A percentile compares a stretch with the other conserved stretches of the same genome.
Conservation (phyloP, 148 eudicot genomes). For the Rhododendron williamsianum region DNA sequence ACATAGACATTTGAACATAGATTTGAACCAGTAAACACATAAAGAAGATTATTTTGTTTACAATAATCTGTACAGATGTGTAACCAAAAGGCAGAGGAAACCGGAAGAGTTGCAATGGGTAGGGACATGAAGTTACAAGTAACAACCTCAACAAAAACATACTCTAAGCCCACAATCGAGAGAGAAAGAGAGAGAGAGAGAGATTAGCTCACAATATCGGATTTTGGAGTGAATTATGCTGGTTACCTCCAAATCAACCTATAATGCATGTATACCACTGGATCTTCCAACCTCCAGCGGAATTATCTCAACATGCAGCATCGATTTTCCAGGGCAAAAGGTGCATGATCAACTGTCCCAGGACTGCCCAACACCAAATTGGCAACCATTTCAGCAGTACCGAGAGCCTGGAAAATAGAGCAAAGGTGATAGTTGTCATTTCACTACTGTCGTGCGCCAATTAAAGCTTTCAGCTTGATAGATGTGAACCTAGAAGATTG, state of each 20-base stretch:
- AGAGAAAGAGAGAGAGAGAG: no score
- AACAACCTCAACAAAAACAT: not conserved
- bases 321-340: constrained; percentile 52
- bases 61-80: not conserved
- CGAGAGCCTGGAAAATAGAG: constrained; percentile 50
- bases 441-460: not conserved
- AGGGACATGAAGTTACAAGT: not conserved
- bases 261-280: not conserved
- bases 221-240: not conserved
- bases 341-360: constrained; percentile 45
- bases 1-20: not conserved
- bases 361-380: constrained; percentile 73
- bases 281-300: not conserved
- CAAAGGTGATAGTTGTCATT: not conserved
- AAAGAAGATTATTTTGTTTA: not conserved
- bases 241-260: not conserved
- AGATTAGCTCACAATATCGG: not conserved
- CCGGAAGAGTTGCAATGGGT: not conserved
- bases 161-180: not conserved
- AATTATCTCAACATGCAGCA: constrained; percentile 14
- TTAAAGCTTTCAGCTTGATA: not conserved
- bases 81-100: not conserved
- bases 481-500: not conserved
- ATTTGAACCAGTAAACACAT: not conserved
- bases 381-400: constrained; percentile 84